Base-by-base conservation (phyloP, 2,329 filamentous ascomycete genomes). In the Stachybotrys chartarum region DNA sequence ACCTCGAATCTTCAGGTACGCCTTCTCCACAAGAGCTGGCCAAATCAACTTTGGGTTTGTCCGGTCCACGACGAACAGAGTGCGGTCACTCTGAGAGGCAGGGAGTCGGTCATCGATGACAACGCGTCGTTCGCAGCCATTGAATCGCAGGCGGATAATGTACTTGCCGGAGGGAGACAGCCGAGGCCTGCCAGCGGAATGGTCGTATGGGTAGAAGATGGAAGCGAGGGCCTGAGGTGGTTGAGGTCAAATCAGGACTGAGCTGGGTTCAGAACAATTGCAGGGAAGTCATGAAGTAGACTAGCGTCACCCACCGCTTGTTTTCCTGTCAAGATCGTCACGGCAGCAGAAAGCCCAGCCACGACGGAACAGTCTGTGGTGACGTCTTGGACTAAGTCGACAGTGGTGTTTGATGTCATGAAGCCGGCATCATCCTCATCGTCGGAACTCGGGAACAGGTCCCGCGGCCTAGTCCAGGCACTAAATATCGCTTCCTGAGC, bases 301-400 rank as follows among this genome's bases (percentile, higher is more conserved):
- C 48, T 24, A 8, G 6, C 8, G 32, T 42, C 30, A 65, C 75
- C 60, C 75, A 91, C 88, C 69, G 86, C 85, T 44, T 80, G 78
- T 69, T 87, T 81, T 2, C 87, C 87, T 17, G 85, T 85, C 58
- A 86, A 80, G 8, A 86, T 79, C 46, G 86, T 85, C 57, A 87
- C 85, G 30, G 84, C 86, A 30, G 92, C 91, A 67, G 92, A 97
- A 6, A 99, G 79, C 68, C 94, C 97, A 16, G 94, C 94, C 31
- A 99, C 93, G 4, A 99, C 93, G 1, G 94, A 97, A 68, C 94
- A 99, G 69, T 99, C 94, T 1, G 93, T 95, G 6, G 93, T 92
- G 57, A 96, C 85, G 70, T 99, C 94, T 71, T 99, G 94, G 3
- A 97, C 91, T 7, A 99, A 80, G 70, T 99, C 93, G 58, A 89